phyloP scores from a whole-genome alignment of 2,329 filamentous ascomycete genomes.

The Alternaria hordeiaustralica region DNA sequence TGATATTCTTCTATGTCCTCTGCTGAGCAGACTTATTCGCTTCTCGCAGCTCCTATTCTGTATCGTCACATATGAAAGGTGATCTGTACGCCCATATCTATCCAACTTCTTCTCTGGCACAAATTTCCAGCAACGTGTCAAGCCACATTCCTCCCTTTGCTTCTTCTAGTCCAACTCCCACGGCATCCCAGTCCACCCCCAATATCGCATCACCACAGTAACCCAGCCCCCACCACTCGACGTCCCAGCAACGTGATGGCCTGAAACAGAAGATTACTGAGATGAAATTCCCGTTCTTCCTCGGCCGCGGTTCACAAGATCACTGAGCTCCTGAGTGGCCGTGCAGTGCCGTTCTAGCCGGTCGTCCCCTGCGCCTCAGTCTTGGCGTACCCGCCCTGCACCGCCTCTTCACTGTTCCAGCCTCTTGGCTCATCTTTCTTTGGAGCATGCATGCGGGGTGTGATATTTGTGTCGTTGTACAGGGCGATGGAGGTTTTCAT shows the following conservation, averaged over 20 bases:
- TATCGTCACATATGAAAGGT: not conserved
- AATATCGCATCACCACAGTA: not conserved
- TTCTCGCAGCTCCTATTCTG: not conserved
- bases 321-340: not conserved
- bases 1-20: not conserved
- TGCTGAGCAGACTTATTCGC: not conserved
- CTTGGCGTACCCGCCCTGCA: not conserved
- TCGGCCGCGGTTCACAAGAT: not conserved
- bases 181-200: not conserved
- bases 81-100: not conserved
- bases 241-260: not conserved
- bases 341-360: not conserved
- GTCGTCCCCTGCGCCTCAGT: not conserved
- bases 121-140: not conserved
- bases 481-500: not conserved
- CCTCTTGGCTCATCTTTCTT: not conserved
- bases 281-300: not conserved
- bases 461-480: not conserved
- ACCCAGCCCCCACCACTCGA: not conserved
- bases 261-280: not conserved
- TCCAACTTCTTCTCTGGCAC: not conserved
- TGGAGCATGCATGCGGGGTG: not conserved
- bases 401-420: not conserved
- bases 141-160: not conserved
- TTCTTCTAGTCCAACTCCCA: not conserved